Percentiles rank a stretch among this genome's conserved stretches.
Evolutionary conservation across 805 yeast genomes (phyloP).

Genomic region (Ogataea zsoltii): DNA sequence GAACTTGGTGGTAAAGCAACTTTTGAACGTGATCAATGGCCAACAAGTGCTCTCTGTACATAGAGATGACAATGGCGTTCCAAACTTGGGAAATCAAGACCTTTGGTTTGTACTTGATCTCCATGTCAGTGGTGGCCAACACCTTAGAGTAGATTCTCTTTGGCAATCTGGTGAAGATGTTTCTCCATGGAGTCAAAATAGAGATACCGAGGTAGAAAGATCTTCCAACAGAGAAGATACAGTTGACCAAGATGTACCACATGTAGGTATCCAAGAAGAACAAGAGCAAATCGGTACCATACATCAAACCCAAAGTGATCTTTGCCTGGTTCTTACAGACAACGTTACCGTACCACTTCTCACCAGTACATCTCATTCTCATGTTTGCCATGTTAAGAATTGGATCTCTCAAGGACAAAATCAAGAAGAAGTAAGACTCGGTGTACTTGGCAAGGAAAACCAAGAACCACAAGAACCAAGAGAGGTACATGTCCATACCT

Average conservation of each 20-base stretch:
- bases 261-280: slow-evolving; percentile 98
- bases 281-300: slow-evolving; percentile 85
- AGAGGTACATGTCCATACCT: slow-evolving; percentile 95
- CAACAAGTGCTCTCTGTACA: slow-evolving; percentile 98
- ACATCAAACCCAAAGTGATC: slow-evolving; percentile 90
- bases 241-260: slow-evolving; percentile 97
- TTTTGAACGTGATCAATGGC: slow-evolving; percentile 99
- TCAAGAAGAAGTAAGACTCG: slow-evolving; percentile 93
- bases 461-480: slow-evolving; percentile 85
- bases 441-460: slow-evolving; percentile 86
- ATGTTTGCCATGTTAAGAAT: slow-evolving; percentile 83
- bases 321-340: slow-evolving; percentile 86
- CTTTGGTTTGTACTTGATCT: slow-evolving; percentile 97
- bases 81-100: slow-evolving; percentile 97
- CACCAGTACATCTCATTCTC: slow-evolving; percentile 95
- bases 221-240: slow-evolving; percentile 94
- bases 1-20: slow-evolving; percentile 96
- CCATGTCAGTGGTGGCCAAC: slow-evolving; percentile 98
- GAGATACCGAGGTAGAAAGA: slow-evolving; percentile 99
- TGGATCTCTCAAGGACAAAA: slow-evolving; percentile 89
- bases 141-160: slow-evolving; percentile 98
- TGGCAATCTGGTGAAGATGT: slow-evolving; percentile 95
- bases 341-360: slow-evolving; percentile 75
- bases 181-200: slow-evolving; percentile 99
- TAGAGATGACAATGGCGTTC: slow-evolving; percentile 98